Base-by-base conservation (phyloP, 345 rosid genomes). In the Hibiscus mutabilis region DNA sequence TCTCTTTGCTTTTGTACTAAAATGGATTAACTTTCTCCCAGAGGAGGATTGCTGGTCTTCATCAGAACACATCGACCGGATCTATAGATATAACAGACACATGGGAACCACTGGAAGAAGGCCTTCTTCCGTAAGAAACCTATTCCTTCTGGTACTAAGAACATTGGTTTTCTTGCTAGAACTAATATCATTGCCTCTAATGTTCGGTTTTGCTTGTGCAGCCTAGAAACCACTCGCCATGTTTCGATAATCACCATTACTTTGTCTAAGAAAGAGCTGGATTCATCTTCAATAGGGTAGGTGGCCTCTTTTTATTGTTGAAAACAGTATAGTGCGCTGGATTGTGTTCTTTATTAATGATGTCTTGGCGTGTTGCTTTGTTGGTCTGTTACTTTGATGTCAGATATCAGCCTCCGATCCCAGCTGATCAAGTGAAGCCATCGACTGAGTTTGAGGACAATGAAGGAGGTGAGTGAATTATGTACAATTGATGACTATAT, bases 141-240 rank as follows among this genome's bases (percentile, higher is more conserved):
- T 51, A 37, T 60, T 22, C 19, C 13, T 70, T 33, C 5, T 24
- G 21, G 13, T 27, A 7, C 12, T 15, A n/a, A 18, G 8, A 21
- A 22, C 14, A 8, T 44, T 62, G 2, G 10, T 44, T 19, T 21
- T 37, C 5, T 56, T 49, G 22, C 19, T 52, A 15, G 14, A 22
- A 10, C 71, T 47, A 16, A 25, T 55, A 22, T 64, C 35, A 9
- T 5, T 61, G 5, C 40, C 29, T 19, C 46, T 59, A 56, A 60
- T 51, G 13, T 56, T 16, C 59, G 35, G 15, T 7, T 37, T 66
- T 78, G 47, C 69, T 70, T 49, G 10, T 69, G 78, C 83, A 83
- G 91, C 25, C 58, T 87, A 76, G 88, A 87, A 61, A 85, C 89
- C 61, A 85, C 92, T 42, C 79, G 92, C 66, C 92, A 85, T 76